Base-by-base conservation (phyloP, 2,329 filamentous ascomycete species). In the Hirsutella rhossiliensis region DNA sequence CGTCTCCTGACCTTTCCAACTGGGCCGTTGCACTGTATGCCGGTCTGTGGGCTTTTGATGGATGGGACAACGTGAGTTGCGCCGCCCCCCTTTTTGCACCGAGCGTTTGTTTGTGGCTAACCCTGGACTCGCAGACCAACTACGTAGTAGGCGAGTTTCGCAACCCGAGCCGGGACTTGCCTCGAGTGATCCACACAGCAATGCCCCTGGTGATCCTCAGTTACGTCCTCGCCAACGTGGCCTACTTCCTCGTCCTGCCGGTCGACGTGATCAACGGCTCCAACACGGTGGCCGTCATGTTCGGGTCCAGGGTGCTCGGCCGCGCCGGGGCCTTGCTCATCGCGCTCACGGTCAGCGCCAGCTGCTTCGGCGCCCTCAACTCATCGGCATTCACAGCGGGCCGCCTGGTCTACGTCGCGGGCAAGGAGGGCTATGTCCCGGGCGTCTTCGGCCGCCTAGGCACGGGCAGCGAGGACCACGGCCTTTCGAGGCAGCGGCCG, bases 61-160 rank as follows among this genome's bases (percentile, higher is more conserved):
- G 92, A 28, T 98, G 92, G 92, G 92, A 98, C 60, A 98, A 98
- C 62, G 87, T 92, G 67, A 68, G 83, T 71, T 15, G 42, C n/a
- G n/a, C 18, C 12, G 4, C 28, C n/a, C 13, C 23, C 17, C 3
- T 29, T 17, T 42, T 2, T 27, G 34, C 17, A 28, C n/a, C 11
- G 7, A 11, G 19, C 23, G 8, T 19, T 12, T 17, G 17, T 9
- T 11, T 36, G 5, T 40, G 29, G 20, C 42, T 43, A 30, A 43
- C 30, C 6, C 63, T 50, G 31, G 31, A 12, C 37, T 11, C 37
- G 9, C 50, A 92, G 87, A 94, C 90, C 49, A 98, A 96, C 65
- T 98, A 96, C 57, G 92, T 98, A 7, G 88, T 94, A 1, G 92
- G 89, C 54, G 92, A 98, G 64, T 97, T 98, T 68, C 84, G 88